phyloP scores from a whole-genome alignment of 2,329 filamentous ascomycete species.

The Colletotrichum neosansevieriae region DNA sequence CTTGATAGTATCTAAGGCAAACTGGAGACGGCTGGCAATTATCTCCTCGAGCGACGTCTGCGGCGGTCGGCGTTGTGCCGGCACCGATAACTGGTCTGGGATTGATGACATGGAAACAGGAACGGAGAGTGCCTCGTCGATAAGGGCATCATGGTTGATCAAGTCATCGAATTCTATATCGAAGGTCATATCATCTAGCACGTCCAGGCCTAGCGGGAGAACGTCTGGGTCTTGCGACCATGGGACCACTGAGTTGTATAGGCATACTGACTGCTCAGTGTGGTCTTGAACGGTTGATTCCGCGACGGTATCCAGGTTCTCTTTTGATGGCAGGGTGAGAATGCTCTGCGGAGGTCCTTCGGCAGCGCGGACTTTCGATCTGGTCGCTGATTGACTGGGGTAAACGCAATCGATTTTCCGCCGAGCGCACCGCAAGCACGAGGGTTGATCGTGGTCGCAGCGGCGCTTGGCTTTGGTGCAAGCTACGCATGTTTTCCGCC shows the following conservation, averaged over 20 bases:
- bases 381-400: conserved; percentile 40
- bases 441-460: conserved; percentile 64
- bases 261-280: too few species aligned
- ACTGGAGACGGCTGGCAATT: conserved; percentile 51
- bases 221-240: conserved; percentile 12
- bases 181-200: conserved; percentile 2
- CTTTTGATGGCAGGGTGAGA: not conserved
- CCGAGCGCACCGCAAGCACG: conserved; percentile 64
- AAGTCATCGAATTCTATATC: conserved; percentile 22
- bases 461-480: conserved; percentile 69
- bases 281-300: too few species aligned
- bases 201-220: not conserved
- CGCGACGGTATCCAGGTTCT: too few species aligned
- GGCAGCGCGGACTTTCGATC: not conserved
- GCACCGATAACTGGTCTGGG: conserved; percentile 18
- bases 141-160: conserved; percentile 11
- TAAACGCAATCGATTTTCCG: conserved; percentile 63
- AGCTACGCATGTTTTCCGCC: conserved; percentile 67
- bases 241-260: not conserved
- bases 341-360: not conserved
- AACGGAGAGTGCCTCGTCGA: conserved; percentile 31
- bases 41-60: conserved; percentile 44
- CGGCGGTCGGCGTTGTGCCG: not conserved
- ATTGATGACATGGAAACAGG: conserved; percentile 40
- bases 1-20: conserved; percentile 64